Evolutionary conservation across 305 asterid species (phyloP), one percentile per base, ranked within the genome.

Genomic region (Solanum chacoense): DNA sequence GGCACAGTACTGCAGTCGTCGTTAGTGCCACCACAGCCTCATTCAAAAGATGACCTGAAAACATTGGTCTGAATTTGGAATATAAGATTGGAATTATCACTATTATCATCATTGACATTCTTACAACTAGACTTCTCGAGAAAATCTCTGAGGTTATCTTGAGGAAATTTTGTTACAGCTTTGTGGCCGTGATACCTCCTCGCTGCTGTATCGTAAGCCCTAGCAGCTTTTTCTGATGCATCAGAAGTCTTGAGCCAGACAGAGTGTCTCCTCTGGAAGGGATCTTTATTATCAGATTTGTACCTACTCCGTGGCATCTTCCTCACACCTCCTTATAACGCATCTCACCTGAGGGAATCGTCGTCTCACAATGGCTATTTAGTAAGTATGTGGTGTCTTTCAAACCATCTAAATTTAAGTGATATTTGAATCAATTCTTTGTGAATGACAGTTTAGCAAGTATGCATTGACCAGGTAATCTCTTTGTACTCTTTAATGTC

Each of bases 161-260:
- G 22, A 1, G 36, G 79, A 59, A 45, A 81, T 45, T 81, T 81
- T 3, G 28, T 45, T 32, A 26, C 2, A 8, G 38, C 28, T 11
- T 2, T 45, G 38, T 45, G 14, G 26, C 72, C 26, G 14, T 36
- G 72, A 42, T 42, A 45, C 10, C 31, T 6, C 72, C 40, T 13
- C 89, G 89, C 50, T 40, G 90, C 93, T 22, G 74, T 67, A 73
- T 92, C 92, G 14, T 92, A 92, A 2, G 93, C 93, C 22, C 87
- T 80, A 11, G 91, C 91, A 6, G 90, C 92, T 38, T 88, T 91
- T 90, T 92, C 90, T 31, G 92, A 91, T 74, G 93, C 91, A 37
- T 92, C 92, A 13, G 88, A 92, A 0, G 94, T 91, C 0, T 91
- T 93, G 5, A 92, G 91, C 73, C 3, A 92, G 11, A 92, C 89